phyloP scores from a whole-genome alignment of 2,329 filamentous ascomycete genomes.

The Ilyonectria mors-panacis region DNA sequence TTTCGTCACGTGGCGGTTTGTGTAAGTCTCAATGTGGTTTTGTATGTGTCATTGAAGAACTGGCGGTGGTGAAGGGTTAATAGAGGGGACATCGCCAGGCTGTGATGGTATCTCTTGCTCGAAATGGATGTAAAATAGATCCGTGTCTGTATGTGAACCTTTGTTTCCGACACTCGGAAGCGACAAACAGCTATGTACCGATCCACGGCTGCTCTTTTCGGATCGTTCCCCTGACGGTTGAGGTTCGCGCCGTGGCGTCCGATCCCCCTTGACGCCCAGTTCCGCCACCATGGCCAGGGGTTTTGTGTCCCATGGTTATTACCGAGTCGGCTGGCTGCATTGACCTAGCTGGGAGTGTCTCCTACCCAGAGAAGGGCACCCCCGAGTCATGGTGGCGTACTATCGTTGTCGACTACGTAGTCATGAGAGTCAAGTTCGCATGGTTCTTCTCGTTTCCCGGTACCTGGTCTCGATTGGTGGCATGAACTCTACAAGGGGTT shows the following conservation, averaged over 20 bases:
- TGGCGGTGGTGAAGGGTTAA: not conserved
- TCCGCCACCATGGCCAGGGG: not conserved
- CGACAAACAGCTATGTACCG: not conserved
- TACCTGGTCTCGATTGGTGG: not conserved
- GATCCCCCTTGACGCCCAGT: constrained; percentile 3
- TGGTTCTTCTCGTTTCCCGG: not conserved
- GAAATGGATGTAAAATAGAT: constrained; percentile 4
- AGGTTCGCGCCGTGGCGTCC: not conserved
- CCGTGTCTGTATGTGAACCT: not conserved
- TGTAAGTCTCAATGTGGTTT: not conserved
- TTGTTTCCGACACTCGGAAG: not conserved
- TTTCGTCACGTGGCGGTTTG: not conserved
- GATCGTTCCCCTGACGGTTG: not conserved
- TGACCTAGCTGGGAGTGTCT: not conserved
- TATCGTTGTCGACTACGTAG: not conserved
- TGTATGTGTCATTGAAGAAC: not conserved
- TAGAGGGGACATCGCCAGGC: not conserved
- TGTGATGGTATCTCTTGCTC: not conserved
- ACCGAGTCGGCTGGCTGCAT: constrained; percentile 2
- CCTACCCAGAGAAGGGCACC: not conserved
- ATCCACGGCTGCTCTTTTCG: not conserved
- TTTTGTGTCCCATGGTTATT: not conserved
- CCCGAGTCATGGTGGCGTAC: constrained; percentile 13
- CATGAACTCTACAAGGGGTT: not conserved
- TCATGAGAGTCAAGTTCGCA: constrained; percentile 10